Base-by-base conservation (phyloP, 2,329 filamentous ascomycete genomes). In the Pseudogymnoascus sp. region DNA sequence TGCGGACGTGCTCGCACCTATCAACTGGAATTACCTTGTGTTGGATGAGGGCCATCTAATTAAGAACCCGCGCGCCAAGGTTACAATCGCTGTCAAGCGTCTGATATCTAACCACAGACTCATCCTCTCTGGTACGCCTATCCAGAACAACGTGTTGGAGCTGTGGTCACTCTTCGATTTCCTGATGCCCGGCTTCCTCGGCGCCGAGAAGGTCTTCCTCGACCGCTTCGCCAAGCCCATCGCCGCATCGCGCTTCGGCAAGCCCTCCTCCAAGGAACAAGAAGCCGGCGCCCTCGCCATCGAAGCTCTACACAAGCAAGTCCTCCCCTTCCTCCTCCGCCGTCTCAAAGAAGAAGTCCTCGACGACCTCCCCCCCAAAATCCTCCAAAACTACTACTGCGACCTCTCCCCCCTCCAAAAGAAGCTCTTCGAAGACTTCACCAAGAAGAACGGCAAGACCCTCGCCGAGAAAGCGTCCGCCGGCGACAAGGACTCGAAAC, bases 101-200 rank as follows among this genome's bases (percentile, higher is more conserved):
- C 81, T 99, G 35, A 77, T 85, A 5, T 96, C 92, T 72, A 97
- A 99, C 69, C 95, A 99, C 72, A 89, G 94, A 18, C 82, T 99
- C 58, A 99, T 99, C 67, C 83, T 99, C 4, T 99, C 94, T 0
- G 94, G 94, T 40, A 99, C 94, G 1, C 94, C 94, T 0, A 97
- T 97, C 67, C 93, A 97, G 74, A 97, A 97, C 75, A 97, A 97
- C 67, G 93, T 99, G 1, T 77, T 99, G 58, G 93, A 99, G 73
- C 80, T 99, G 3, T 99, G 93, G 93, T 97, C 93, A 0, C 81
- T 99, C 4, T 99, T 99, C 72, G 94, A 99, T 76, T 99, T 99
- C 77, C 80, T 99, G 64, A 99, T 99, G 94, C 94, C 95, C 2
- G 95, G 94, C 1, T 99, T 99, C 79, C 80, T 99, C 6, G 94